A percentile compares a stretch with the other conserved stretches of the same genome.
phyloP scores from a whole-genome alignment of 495 filamentous ascomycete species.

The Penicillium lagena region DNA sequence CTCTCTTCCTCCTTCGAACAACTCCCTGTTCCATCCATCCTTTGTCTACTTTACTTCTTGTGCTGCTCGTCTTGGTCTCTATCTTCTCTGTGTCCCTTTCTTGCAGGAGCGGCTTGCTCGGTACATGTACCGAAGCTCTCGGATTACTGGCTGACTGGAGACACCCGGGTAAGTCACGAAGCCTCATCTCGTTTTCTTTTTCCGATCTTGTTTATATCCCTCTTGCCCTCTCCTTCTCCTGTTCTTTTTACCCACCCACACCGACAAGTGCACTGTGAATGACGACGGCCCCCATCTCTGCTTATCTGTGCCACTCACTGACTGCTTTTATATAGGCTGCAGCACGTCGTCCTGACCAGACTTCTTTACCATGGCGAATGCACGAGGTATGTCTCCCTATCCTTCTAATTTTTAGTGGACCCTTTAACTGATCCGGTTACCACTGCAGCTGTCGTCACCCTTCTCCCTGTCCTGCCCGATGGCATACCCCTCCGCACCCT shows the following conservation, averaged over 20 bases:
- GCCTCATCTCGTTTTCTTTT: no score
- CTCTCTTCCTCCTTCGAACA: slow-evolving; percentile 4
- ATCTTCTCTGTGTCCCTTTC: neutral
- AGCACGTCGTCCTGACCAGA: neutral
- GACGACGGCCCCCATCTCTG: no score
- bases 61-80: neutral
- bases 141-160: slow-evolving; percentile 2
- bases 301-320: neutral
- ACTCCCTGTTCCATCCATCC: neutral
- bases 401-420: neutral
- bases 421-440: slow-evolving; percentile 7
- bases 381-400: slow-evolving; percentile 1
- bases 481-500: slow-evolving; percentile 22
- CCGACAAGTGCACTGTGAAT: no score
- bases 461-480: slow-evolving; percentile 16
- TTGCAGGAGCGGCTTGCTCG: neutral
- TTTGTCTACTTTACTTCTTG: slow-evolving; percentile 1
- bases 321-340: neutral
- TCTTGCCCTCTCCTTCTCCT: no score
- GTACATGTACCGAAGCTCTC: neutral
- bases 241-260: no score
- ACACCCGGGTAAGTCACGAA: slow-evolving; percentile 1
- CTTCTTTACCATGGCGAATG: slow-evolving; percentile 24
- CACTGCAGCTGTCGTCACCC: slow-evolving; percentile 20
- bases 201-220: no score